A percentile compares a stretch with the other conserved stretches of the same genome.
Conservation (phyloP, 768 basidiomycete genomes). For the Mycena sanguinolenta region DNA sequence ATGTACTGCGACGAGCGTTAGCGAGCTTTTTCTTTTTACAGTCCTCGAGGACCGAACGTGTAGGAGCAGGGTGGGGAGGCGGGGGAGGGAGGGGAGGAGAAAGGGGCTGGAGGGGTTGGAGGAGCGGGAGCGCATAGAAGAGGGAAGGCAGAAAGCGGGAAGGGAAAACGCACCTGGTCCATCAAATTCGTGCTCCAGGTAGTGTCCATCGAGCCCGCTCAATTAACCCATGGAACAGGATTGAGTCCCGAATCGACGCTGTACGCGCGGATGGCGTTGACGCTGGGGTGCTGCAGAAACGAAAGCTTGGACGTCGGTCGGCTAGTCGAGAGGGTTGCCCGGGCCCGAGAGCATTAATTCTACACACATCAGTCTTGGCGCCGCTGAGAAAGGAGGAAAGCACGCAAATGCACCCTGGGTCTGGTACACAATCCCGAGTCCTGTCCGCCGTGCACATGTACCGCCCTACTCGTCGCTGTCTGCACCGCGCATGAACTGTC, state of each 20-base stretch:
- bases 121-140: too few species aligned
- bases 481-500: too few species aligned
- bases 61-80: too few species aligned
- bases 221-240: slow-evolving; percentile 90
- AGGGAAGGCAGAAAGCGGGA: too few species aligned
- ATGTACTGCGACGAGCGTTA: too few species aligned
- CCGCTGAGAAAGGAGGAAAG: too few species aligned
- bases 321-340: slow-evolving; percentile 24
- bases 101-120: too few species aligned
- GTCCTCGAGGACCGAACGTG: too few species aligned
- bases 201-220: slow-evolving; percentile 73
- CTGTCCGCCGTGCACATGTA: slow-evolving; percentile 87
- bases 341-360: slow-evolving; percentile 10
- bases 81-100: too few species aligned
- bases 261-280: slow-evolving; percentile 90
- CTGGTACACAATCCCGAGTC: slow-evolving; percentile 82
- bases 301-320: slow-evolving; percentile 74
- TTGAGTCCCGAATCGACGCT: slow-evolving; percentile 86
- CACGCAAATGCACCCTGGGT: slow-evolving; percentile 75
- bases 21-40: too few species aligned
- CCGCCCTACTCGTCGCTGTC: slow-evolving; percentile 75
- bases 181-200: slow-evolving; percentile 73
- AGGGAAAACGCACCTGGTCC: slow-evolving; percentile 53
- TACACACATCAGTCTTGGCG: not conserved
- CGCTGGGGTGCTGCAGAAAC: slow-evolving; percentile 77